A percentile compares a stretch with the other conserved stretches of the same genome.
Conservation (phyloP, 202 grass and related monocot species). For the Carex arenaria region DNA sequence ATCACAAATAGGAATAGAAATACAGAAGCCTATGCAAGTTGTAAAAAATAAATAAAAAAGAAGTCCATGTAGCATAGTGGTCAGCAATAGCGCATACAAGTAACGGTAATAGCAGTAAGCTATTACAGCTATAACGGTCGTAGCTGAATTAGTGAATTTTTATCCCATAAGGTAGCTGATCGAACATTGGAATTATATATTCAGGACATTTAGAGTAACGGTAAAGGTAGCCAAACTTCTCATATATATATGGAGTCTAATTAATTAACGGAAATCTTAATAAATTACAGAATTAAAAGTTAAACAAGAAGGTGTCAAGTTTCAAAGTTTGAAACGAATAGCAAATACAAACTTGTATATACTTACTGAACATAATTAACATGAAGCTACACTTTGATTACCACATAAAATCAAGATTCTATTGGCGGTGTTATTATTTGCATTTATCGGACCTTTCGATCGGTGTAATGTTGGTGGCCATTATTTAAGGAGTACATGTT, state of each 20-base stretch:
- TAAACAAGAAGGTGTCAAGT: not conserved
- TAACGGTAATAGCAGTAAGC: too few relatives aligned
- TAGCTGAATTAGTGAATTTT: too few relatives aligned
- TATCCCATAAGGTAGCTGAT: too few relatives aligned
- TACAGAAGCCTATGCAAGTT: too few relatives aligned
- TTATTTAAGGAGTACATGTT: not conserved
- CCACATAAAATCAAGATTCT: conserved; percentile 1
- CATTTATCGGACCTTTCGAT: not conserved
- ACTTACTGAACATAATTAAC: not conserved
- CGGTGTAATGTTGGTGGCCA: not conserved
- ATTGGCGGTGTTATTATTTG: not conserved
- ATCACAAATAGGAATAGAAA: too few relatives aligned
- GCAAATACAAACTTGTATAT: not conserved
- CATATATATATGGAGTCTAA: not conserved
- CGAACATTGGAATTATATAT: too few relatives aligned
- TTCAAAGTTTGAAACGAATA: not conserved
- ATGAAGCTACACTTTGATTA: not conserved
- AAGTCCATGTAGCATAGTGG: too few relatives aligned
- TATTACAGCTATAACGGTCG: too few relatives aligned
- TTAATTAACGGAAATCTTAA: not conserved
- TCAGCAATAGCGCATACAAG: too few relatives aligned
- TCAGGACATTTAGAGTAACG: too few relatives aligned
- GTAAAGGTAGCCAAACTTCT: too few relatives aligned
- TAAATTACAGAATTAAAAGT: not conserved
- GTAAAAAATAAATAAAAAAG: too few relatives aligned